phyloP scores from a whole-genome alignment of 2,329 filamentous ascomycete species.

The Tothia fuscella region DNA sequence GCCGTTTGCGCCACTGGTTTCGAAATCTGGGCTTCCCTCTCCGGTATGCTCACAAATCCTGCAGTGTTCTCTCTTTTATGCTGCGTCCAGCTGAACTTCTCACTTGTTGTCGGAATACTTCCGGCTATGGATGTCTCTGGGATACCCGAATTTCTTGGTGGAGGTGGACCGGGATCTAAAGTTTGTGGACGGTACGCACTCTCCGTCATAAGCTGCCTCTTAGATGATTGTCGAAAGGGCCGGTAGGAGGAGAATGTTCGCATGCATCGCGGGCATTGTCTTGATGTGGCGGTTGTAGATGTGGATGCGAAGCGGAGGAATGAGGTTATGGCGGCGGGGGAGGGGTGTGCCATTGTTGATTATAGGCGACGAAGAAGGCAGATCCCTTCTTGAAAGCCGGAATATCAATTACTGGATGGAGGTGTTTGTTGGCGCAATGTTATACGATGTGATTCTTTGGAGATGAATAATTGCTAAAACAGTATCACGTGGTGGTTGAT shows the following conservation, averaged over 20 bases:
- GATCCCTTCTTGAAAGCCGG: too few relatives aligned
- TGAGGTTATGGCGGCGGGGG: neutral
- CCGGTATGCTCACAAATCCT: conserved; percentile 26
- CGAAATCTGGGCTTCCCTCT: conserved; percentile 56
- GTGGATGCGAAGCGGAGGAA: conserved; percentile 10
- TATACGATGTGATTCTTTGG: too few relatives aligned
- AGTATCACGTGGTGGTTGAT: too few relatives aligned
- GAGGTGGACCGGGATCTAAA: conserved; percentile 43
- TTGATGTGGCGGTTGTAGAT: conserved; percentile 11
- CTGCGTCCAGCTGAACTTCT: conserved; percentile 33
- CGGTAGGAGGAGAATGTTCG: conserved; percentile 32
- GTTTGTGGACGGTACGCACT: conserved; percentile 51
- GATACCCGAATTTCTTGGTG: conserved; percentile 44
- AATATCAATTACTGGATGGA: too few relatives aligned
- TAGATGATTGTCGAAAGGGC: conserved; percentile 21
- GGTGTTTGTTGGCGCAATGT: too few relatives aligned
- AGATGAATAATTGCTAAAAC: too few relatives aligned
- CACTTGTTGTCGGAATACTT: conserved; percentile 35
- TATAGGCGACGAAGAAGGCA: too few relatives aligned
- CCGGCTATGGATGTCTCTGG: conserved; percentile 51
- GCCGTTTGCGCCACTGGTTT: conserved; percentile 32
- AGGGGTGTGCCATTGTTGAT: neutral
- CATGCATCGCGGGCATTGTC: conserved; percentile 32
- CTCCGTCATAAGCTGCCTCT: conserved; percentile 46
- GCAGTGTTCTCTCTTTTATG: conserved; percentile 16